A percentile compares a stretch with the other conserved stretches of the same genome.
These are phyloP conservation scores for Limonium bicolor DNA, from an alignment of 148 eudicot genomes.

Conservation along the genomic window DNA sequence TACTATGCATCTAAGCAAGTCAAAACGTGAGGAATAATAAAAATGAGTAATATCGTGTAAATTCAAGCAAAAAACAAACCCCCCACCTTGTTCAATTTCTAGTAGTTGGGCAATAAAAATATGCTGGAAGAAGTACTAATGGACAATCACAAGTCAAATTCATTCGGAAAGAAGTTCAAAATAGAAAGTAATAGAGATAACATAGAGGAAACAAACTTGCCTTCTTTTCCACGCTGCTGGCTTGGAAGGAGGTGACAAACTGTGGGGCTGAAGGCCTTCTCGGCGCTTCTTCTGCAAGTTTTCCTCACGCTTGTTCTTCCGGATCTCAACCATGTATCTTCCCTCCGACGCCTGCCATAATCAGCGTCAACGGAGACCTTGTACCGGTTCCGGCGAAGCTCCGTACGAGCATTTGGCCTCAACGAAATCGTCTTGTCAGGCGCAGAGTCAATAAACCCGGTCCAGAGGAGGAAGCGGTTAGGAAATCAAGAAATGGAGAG, in stretches of 20 bases:
- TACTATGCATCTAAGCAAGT: no score
- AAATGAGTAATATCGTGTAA: no score
- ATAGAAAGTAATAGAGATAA: neutral
- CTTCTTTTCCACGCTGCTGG: constrained; percentile 26
- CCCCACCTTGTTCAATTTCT: no score
- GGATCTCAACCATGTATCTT: constrained; percentile 38
- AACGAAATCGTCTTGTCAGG: constrained; percentile 33
- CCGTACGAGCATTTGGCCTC: constrained; percentile 21
- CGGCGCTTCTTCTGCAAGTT: constrained; percentile 25
- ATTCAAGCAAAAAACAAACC: no score
- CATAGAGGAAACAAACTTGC: constrained; percentile 1
- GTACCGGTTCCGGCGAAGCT: constrained; percentile 28
- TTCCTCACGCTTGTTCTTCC: constrained; percentile 28
- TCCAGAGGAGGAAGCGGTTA: no score
- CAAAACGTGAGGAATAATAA: no score
- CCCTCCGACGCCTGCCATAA: constrained; percentile 30
- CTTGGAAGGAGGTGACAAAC: constrained; percentile 2
- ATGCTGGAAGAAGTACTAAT: neutral
- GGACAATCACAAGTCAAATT: neutral
- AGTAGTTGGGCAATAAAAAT: no score
- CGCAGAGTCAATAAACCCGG: no score
- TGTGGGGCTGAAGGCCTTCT: constrained; percentile 16
- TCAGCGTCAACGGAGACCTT: constrained; percentile 36
- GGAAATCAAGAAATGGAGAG: no score
- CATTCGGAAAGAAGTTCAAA: neutral